phyloP scores from a whole-genome alignment of 805 yeast species.

The Candida rishiriensis region DNA sequence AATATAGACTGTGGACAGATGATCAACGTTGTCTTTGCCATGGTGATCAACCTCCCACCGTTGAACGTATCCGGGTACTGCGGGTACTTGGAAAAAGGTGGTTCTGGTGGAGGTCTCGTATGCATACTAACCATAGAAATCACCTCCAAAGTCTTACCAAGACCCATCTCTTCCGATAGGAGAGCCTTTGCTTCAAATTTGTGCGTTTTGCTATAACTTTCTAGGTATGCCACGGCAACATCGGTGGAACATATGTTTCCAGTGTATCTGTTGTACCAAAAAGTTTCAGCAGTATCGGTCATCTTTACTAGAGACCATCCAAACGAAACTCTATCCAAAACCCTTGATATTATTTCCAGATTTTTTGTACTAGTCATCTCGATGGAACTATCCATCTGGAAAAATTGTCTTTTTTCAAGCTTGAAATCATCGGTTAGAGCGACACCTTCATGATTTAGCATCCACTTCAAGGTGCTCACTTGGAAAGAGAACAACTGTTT shows the following conservation, averaged over 20 bases:
- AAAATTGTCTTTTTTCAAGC: constrained; percentile 21
- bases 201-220: constrained; percentile 1
- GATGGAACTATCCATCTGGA: constrained; percentile 4
- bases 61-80: constrained; percentile 36
- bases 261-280: constrained; percentile 49
- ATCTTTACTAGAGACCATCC: constrained; percentile 44
- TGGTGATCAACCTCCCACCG: constrained; percentile 39
- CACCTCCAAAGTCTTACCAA: constrained; percentile 91
- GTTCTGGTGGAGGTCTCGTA: constrained; percentile 37
- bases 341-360: constrained; percentile 23
- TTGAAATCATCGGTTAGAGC: constrained; percentile 23
- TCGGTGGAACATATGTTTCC: constrained; percentile 39
- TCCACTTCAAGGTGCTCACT: constrained; percentile 52
- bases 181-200: constrained; percentile 50
- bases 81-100: constrained; percentile 5
- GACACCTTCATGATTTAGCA: constrained; percentile 47
- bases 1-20: constrained; percentile 83
- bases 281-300: constrained; percentile 1
- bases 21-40: constrained; percentile 69
- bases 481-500: constrained; percentile 40
- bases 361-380: constrained; percentile 4
- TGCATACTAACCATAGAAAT: constrained; percentile 61
- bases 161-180: constrained; percentile 94
- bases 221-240: constrained; percentile 28
- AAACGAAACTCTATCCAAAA: constrained; percentile 41